A percentile compares a stretch with the other conserved stretches of the same genome.
phyloP scores from a whole-genome alignment of 1,139 yeast species.

The Suhomyces coccinellae region DNA sequence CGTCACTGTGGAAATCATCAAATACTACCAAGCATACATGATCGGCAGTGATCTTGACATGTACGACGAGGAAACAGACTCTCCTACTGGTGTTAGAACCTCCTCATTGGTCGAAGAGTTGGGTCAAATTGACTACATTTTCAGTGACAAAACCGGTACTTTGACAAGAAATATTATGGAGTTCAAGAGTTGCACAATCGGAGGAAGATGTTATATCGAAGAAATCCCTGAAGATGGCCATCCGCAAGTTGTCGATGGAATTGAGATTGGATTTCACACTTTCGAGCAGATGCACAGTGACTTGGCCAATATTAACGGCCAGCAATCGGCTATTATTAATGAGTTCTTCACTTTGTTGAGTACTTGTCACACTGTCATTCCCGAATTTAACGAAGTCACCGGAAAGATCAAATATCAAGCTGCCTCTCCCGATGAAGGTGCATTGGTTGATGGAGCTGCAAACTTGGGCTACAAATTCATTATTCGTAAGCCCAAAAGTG shows the following conservation, averaged over 20 bases:
- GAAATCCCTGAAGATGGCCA: constrained; percentile 90
- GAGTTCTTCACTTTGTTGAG: constrained; percentile 84
- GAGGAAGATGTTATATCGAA: constrained; percentile 85
- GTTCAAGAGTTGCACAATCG: constrained; percentile 90
- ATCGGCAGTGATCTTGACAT: constrained; percentile 92
- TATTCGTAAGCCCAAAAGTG: constrained; percentile 82
- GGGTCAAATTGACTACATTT: constrained; percentile 93
- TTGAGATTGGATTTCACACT: constrained; percentile 77
- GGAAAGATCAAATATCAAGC: constrained; percentile 90
- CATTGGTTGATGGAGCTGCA: constrained; percentile 96
- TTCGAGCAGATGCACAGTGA: constrained; percentile 64
- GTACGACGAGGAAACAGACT: constrained; percentile 83
- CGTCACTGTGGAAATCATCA: constrained; percentile 93
- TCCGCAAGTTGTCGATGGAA: constrained; percentile 70
- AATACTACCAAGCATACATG: constrained; percentile 91
- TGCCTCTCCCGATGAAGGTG: constrained; percentile 99
- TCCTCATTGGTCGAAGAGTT: constrained; percentile 94
- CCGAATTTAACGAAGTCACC: constrained; percentile 64
- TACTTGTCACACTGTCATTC: constrained; percentile 97
- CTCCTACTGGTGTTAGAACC: constrained; percentile 93
- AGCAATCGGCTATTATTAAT: constrained; percentile 67
- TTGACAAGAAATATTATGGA: constrained; percentile 95
- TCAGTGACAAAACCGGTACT: constrained; percentile 96
- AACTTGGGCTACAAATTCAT: constrained; percentile 79
- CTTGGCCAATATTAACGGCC: constrained; percentile 39